phyloP scores from a whole-genome alignment of 208 protist species.

The Trypanosoma platydactyli region DNA sequence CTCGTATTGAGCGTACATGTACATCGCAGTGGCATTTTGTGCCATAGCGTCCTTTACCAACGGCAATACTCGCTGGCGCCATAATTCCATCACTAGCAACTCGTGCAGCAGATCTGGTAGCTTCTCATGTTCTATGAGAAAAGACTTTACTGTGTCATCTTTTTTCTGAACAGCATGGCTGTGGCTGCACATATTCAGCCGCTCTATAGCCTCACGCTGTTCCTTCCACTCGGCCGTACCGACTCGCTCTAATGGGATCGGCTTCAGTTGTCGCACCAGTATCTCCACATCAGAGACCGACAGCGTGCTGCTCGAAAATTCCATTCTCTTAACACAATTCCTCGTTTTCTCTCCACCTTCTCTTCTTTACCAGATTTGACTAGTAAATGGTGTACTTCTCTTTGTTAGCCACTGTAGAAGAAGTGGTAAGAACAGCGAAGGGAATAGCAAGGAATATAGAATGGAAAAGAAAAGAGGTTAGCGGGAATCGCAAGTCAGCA shows the following conservation, averaged over 20 bases:
- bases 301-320: slow-evolving; percentile 61
- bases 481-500: background rate
- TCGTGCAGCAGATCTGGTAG: slow-evolving; percentile 76
- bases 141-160: slow-evolving; percentile 86
- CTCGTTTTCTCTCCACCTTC: background rate
- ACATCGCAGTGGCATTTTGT: slow-evolving; percentile 67
- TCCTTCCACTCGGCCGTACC: slow-evolving; percentile 77
- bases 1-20: slow-evolving; percentile 87
- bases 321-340: slow-evolving; percentile 34
- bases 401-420: no score
- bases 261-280: slow-evolving; percentile 60
- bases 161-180: slow-evolving; percentile 83
- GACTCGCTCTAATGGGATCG: slow-evolving; percentile 61
- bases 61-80: slow-evolving; percentile 78
- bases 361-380: background rate
- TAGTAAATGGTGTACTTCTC: no score
- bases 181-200: slow-evolving; percentile 91
- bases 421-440: slow-evolving; percentile 19
- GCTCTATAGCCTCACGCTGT: slow-evolving; percentile 76
- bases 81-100: slow-evolving; percentile 85
- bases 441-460: background rate
- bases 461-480: background rate
- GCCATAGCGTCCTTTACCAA: slow-evolving; percentile 41
- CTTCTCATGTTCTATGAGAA: slow-evolving; percentile 80
- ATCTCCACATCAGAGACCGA: slow-evolving; percentile 70